Base-by-base conservation (phyloP, 139 green algal species). In the Volvox reticuliferus region DNA sequence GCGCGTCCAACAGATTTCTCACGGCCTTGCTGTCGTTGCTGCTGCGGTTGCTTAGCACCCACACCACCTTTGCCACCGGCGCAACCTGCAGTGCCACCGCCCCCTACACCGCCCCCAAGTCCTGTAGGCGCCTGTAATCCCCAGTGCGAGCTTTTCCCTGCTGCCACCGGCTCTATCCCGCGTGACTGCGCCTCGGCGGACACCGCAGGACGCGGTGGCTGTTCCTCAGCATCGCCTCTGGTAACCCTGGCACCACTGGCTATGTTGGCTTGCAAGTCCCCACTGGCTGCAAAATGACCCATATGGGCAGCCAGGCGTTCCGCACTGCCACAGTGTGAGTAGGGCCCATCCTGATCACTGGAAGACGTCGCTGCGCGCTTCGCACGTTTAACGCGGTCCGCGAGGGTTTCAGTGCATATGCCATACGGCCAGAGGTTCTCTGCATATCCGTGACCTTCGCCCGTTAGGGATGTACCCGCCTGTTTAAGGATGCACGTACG, bases 301-400 rank as follows among this genome's bases (percentile, higher is more conserved):
- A 28, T 55, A 0, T 82, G 85, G 69, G 65, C 35, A 9, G 24
- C 16, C 13, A 26, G 68, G 16, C 85, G 85, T 12, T 89, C 86
- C 17, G 71, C 86, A 55, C 86, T 91, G 87, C 33, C 35, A 26
- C 87, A 32, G 87, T 79, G 76, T 26, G 68, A 86, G 24, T 68
- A 62, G 2, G 22, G 76, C 0, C 76, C 76, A 22, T 86, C 76
- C n/a, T 91, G 76, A 1, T 86, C 75, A 14, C 73, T 84, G 9
- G 86, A 90, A 1, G 87, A 79, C 17, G 87, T 91, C n/a, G 76
- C 26, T 16, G 76, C 26, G 2, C 87, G 87, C 62, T 86, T 86
- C 33, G 87, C 76, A 6, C 87, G 87, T 62, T 91, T 91, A 20
- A 91, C 79, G 16, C 87, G 76, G 35, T 91, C 87, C 24, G 87